A percentile compares a stretch with the other conserved stretches of the same genome.
phyloP scores from a whole-genome alignment of 1,139 yeast species.

The Arxiozyma slooffiae region DNA sequence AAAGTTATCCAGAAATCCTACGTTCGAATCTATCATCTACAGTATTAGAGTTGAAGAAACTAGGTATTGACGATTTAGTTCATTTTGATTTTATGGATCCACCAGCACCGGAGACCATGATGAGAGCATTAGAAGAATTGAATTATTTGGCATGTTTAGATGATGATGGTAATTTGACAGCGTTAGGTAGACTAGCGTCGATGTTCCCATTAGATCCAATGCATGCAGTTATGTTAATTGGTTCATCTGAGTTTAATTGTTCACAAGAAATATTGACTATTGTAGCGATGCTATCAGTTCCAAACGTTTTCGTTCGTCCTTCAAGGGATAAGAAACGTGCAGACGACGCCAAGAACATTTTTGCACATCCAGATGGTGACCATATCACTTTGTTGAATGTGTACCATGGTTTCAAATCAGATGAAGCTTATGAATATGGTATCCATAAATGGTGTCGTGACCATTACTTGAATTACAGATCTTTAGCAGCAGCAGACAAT shows the following conservation, averaged over 20 bases:
- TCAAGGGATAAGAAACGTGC: conserved; percentile 81
- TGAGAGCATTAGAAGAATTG: conserved; percentile 94
- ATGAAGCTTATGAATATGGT: conserved; percentile 54
- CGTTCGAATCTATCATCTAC: conserved; percentile 87
- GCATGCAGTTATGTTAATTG: conserved; percentile 86
- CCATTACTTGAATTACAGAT: conserved; percentile 73
- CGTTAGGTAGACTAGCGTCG: conserved; percentile 81
- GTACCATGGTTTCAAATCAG: conserved; percentile 70
- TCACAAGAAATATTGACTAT: conserved; percentile 82
- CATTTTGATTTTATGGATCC: conserved; percentile 99
- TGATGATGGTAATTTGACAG: conserved; percentile 84
- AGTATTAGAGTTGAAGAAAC: conserved; percentile 81
- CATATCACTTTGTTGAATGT: conserved; percentile 86
- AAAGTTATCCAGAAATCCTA: conserved; percentile 90
- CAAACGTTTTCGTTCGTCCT: conserved; percentile 91
- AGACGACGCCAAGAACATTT: conserved; percentile 78
- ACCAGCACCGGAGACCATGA: conserved; percentile 99
- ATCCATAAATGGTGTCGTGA: conserved; percentile 83
- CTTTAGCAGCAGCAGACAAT: conserved; percentile 72
- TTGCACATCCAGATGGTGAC: conserved; percentile 94
- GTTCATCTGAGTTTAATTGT: conserved; percentile 75
- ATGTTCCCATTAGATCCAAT: conserved; percentile 94
- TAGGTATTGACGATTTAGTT: conserved; percentile 91
- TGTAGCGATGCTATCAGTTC: conserved; percentile 86
- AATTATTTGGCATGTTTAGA: conserved; percentile 83